Percentiles rank a stretch among this genome's conserved stretches.
phyloP scores from a whole-genome alignment of 73 alveolate genomes.

The Uronychia binucleata region DNA sequence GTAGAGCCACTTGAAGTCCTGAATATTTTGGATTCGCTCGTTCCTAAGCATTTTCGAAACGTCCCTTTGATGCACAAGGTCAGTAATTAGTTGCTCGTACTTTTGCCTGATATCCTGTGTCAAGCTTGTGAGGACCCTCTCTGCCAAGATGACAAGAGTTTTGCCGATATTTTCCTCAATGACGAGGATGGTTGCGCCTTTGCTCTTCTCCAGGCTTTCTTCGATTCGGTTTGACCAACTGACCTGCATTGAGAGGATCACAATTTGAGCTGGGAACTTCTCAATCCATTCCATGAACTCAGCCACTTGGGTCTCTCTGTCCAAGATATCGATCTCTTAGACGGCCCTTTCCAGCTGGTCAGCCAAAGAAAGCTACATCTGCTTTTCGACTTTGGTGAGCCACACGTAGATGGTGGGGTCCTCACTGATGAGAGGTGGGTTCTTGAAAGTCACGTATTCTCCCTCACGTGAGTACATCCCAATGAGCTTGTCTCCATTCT shows the following conservation, averaged over 20 bases:
- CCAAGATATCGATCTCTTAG: conserved; percentile 68
- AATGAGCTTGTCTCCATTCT: conserved; percentile 80
- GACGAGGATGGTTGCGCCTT: conserved; percentile 56
- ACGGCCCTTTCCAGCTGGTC: conserved; percentile 89
- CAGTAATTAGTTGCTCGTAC: conserved; percentile 97
- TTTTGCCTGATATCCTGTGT: conserved; percentile 97
- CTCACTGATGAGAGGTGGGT: conserved; percentile 90
- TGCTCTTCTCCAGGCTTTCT: conserved; percentile 76
- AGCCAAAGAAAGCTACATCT: conserved; percentile 96
- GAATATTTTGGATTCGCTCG: conserved; percentile 70
- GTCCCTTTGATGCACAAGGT: conserved; percentile 99
- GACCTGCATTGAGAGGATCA: conserved; percentile 91
- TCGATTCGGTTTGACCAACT: conserved; percentile 96
- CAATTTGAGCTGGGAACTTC: conserved; percentile 96
- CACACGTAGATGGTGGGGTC: conserved; percentile 98
- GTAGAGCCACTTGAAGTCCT: conserved; percentile 98
- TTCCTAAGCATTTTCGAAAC: conserved; percentile 90
- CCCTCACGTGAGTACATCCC: conserved; percentile 99
- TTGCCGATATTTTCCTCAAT: conserved; percentile 89
- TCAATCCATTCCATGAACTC: conserved; percentile 91
- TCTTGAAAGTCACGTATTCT: conserved; percentile 94
- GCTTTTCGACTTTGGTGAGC: conserved; percentile 96
- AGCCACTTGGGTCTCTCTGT: conserved; percentile 65
- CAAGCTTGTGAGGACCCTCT: conserved; percentile 95
- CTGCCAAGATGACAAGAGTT: conserved; percentile 93